These are phyloP conservation scores for Aquilaria yunnanensis DNA, from an alignment of 345 rosid genomes.

Conservation along the genomic window DNA sequence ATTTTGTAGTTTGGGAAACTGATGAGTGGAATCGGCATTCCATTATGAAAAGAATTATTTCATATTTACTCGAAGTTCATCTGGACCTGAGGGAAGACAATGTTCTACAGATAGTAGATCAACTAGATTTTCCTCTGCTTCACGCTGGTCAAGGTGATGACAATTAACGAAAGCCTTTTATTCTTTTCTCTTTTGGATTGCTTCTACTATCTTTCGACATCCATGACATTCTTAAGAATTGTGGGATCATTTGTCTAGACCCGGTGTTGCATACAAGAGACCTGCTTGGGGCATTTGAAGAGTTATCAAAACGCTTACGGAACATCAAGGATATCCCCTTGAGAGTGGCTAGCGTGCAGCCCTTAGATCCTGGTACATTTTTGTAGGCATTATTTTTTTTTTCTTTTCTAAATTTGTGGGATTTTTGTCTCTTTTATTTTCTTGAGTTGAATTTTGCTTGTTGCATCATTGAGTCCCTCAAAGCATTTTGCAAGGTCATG, in stretches of 20 bases:
- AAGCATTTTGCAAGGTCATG: too few species aligned
- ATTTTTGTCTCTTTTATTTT: neutral
- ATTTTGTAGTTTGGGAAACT: conserved; percentile 68
- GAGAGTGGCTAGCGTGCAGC: conserved; percentile 75
- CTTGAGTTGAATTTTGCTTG: too few species aligned
- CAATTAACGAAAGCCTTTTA: conserved; percentile 5
- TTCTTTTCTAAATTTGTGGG: neutral
- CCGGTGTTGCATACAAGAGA: conserved; percentile 52
- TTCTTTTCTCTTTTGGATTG: conserved; percentile 5
- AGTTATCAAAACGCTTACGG: conserved; percentile 66
- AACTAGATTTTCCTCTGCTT: conserved; percentile 81
- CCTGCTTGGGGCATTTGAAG: conserved; percentile 63
- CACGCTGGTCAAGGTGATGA: conserved; percentile 59
- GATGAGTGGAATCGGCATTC: conserved; percentile 71
- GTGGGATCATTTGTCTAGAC: conserved; percentile 37
- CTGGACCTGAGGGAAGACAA: conserved; percentile 48
- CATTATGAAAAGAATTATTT: conserved; percentile 65
- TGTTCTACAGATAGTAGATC: conserved; percentile 66
- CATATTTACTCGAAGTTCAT: conserved; percentile 56
- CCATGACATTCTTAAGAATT: conserved; percentile 6
- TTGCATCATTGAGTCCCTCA: too few species aligned
- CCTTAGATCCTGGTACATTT: conserved; percentile 70
- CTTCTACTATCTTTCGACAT: neutral
- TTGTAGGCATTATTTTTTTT: conserved; percentile 5
- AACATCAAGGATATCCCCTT: conserved; percentile 72